Percentiles rank a stretch among this genome's conserved stretches.
Evolutionary conservation across 495 filamentous ascomycete species (phyloP).

Genomic region (Daldinia loculata): DNA sequence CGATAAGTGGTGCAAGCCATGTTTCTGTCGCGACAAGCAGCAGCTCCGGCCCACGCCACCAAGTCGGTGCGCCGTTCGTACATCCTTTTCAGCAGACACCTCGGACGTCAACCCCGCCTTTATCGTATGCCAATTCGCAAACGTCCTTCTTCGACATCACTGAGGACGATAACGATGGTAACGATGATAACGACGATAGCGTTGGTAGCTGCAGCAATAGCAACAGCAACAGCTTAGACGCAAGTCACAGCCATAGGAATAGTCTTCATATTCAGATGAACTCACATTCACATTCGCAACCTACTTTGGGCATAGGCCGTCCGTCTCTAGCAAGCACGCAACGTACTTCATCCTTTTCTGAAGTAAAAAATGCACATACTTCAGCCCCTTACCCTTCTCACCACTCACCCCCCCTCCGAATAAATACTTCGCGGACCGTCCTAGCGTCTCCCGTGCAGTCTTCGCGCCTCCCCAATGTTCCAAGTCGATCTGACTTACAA

Average conservation of each 20-base stretch:
- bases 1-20: slow-evolving; percentile 60
- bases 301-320: slow-evolving; percentile 42
- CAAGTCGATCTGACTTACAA: slow-evolving; percentile 54
- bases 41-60: slow-evolving; percentile 47
- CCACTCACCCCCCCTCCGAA: slow-evolving; percentile 50
- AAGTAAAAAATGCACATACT: slow-evolving; percentile 42
- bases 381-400: slow-evolving; percentile 38
- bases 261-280: slow-evolving; percentile 35
- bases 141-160: slow-evolving; percentile 59
- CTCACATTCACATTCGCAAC: slow-evolving; percentile 42
- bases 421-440: slow-evolving; percentile 51
- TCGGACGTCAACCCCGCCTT: slow-evolving; percentile 63
- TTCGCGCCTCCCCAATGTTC: slow-evolving; percentile 52
- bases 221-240: slow-evolving; percentile 15
- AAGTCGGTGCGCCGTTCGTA: slow-evolving; percentile 56
- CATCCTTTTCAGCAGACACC: slow-evolving; percentile 67
- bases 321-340: slow-evolving; percentile 52
- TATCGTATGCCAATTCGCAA: slow-evolving; percentile 62
- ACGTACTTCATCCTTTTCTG: slow-evolving; percentile 54
- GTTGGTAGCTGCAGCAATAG: slow-evolving; percentile 7
- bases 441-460: slow-evolving; percentile 43
- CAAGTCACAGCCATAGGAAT: slow-evolving; percentile 25
- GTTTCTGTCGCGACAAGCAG: slow-evolving; percentile 53
- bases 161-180: slow-evolving; percentile 55
- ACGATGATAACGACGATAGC: slow-evolving; percentile 44